phyloP scores from a whole-genome alignment of 2,329 filamentous ascomycete species.

The Domatiomyces catenatus region DNA sequence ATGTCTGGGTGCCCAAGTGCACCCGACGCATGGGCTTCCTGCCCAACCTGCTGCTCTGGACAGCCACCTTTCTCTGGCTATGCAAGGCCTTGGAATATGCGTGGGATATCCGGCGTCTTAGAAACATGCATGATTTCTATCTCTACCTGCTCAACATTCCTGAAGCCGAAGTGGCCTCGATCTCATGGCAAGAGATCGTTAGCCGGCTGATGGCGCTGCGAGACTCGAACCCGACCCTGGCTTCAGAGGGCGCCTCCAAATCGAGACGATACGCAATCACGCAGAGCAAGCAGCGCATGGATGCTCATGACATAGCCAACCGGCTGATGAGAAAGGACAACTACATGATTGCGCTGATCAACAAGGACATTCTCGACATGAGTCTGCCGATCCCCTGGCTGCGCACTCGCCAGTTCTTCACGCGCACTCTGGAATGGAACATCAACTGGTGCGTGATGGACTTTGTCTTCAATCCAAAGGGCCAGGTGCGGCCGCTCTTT shows the following conservation, averaged over 20 bases:
- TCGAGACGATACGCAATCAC: constrained; percentile 54
- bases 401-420: constrained; percentile 65
- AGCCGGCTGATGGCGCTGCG: constrained; percentile 68
- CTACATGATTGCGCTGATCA: constrained; percentile 90
- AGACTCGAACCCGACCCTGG: constrained; percentile 78
- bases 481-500: constrained; percentile 74
- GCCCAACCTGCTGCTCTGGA: constrained; percentile 66
- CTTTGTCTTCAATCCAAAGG: constrained; percentile 80
- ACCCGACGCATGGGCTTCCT: constrained; percentile 57
- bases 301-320: constrained; percentile 94
- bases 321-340: constrained; percentile 93
- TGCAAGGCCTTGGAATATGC: constrained; percentile 62
- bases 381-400: constrained; percentile 75
- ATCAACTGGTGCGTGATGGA: constrained; percentile 80
- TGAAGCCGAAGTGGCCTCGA: constrained; percentile 76
- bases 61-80: constrained; percentile 74
- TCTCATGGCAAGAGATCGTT: constrained; percentile 86
- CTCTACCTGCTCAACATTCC: constrained; percentile 67
- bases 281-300: constrained; percentile 83
- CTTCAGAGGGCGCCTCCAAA: constrained; percentile 42
- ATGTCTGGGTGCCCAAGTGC: constrained; percentile 58
- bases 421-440: constrained; percentile 81
- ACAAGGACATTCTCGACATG: constrained; percentile 85
- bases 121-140: constrained; percentile 74
- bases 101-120: constrained; percentile 56